Evolutionary conservation across 345 rosid genomes (phyloP).

Genomic region (Hypericum androsaemum): DNA sequence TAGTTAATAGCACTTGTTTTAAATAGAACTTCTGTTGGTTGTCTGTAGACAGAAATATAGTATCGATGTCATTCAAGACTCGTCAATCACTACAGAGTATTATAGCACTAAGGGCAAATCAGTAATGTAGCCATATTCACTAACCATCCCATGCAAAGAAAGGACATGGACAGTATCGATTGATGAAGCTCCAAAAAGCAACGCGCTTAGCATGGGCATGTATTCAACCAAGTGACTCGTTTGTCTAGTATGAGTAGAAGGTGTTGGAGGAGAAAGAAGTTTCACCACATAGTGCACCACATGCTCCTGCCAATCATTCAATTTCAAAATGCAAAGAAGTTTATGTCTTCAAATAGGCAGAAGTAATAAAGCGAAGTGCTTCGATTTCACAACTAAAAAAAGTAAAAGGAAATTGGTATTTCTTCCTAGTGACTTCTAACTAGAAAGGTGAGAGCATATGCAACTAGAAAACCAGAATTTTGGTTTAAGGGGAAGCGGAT

Average conservation of each 20-base stretch:
- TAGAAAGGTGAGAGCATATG: too few relatives aligned
- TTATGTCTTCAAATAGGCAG: neutral
- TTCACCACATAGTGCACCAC: conserved; percentile 48
- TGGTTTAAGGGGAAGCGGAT: too few relatives aligned
- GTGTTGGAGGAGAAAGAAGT: conserved; percentile 53
- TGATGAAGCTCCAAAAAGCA: conserved; percentile 41
- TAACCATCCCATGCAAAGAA: conserved; percentile 58
- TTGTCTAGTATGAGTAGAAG: conserved; percentile 25
- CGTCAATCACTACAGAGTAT: too few relatives aligned
- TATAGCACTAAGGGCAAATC: too few relatives aligned
- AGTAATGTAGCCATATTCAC: conserved; percentile 10
- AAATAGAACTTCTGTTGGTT: too few relatives aligned
- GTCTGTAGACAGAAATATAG: too few relatives aligned
- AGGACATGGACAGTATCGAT: conserved; percentile 50
- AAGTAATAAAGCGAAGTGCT: neutral
- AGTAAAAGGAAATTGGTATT: too few relatives aligned
- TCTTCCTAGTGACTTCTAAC: too few relatives aligned
- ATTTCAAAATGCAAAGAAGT: neutral
- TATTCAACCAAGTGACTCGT: conserved; percentile 39
- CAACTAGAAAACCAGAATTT: too few relatives aligned
- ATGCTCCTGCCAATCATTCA: conserved; percentile 39
- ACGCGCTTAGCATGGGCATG: conserved; percentile 43
- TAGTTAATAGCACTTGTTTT: too few relatives aligned
- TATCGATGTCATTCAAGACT: too few relatives aligned
- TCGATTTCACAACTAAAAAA: too few relatives aligned